A percentile compares a stretch with the other conserved stretches of the same genome.
These are phyloP conservation scores for Naganishia antarctica DNA, from an alignment of 768 basidiomycete species.

Conservation along the genomic window DNA sequence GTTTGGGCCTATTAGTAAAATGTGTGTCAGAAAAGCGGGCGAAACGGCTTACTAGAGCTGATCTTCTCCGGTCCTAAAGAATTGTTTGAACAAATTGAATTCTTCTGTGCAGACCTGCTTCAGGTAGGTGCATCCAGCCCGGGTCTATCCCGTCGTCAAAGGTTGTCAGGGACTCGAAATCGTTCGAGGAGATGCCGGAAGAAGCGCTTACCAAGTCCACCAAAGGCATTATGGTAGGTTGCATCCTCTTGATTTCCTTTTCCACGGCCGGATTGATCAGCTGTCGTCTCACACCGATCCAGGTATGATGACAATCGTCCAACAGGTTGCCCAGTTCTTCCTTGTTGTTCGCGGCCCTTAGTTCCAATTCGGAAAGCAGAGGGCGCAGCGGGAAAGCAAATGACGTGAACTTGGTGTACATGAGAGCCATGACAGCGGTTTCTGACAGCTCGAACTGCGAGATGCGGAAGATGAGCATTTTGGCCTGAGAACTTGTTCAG, in stretches of 20 bases:
- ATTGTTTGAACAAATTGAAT: constrained; percentile 74
- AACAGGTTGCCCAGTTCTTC: constrained; percentile 78
- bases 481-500: background rate
- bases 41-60: constrained; percentile 59
- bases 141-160: constrained; percentile 57
- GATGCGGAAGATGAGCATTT: background rate
- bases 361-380: constrained; percentile 77
- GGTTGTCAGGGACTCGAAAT: too few relatives aligned
- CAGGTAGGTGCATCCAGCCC: constrained; percentile 84
- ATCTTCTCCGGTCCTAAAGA: constrained; percentile 81
- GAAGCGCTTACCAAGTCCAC: constrained; percentile 80
- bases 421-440: constrained; percentile 63
- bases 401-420: constrained; percentile 81
- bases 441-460: constrained; percentile 61
- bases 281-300: constrained; percentile 66
- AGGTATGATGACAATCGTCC: constrained; percentile 79
- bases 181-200: background rate
- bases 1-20: constrained; percentile 1
- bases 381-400: constrained; percentile 69
- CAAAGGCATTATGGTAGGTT: constrained; percentile 72
- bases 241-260: constrained; percentile 76
- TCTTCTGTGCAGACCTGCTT: constrained; percentile 88
- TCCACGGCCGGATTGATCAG: constrained; percentile 68
- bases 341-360: constrained; percentile 67
- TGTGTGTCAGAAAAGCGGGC: background rate